phyloP scores from a whole-genome alignment of 306 rosid genomes.

The Myrica gale region DNA sequence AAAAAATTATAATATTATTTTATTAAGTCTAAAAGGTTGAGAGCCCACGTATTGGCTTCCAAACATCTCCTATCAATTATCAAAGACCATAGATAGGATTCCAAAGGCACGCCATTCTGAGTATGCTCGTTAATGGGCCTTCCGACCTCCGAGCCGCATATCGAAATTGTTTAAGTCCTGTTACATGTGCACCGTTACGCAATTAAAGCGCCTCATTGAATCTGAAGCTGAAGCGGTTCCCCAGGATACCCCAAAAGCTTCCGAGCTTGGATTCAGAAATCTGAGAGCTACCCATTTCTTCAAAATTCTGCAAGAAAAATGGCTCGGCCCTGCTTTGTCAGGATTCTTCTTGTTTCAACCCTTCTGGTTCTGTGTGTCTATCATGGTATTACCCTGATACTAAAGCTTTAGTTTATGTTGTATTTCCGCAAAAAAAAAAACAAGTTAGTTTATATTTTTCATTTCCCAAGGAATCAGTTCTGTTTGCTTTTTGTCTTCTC shows the following conservation, averaged over 20 bases:
- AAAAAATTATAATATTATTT: too few species aligned
- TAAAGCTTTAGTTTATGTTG: neutral
- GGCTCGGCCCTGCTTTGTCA: conserved; percentile 50
- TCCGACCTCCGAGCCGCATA: neutral
- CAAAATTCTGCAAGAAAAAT: conserved; percentile 28
- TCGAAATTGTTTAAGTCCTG: neutral
- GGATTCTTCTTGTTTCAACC: conserved; percentile 42
- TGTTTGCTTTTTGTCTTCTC: neutral
- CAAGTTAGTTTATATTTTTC: neutral
- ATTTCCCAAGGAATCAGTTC: neutral
- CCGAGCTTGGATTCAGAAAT: conserved; percentile 10
- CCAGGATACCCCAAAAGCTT: conserved; percentile 14
- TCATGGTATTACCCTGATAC: conserved; percentile 34
- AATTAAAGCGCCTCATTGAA: conserved; percentile 33
- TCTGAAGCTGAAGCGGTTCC: conserved; percentile 40
- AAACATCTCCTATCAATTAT: too few species aligned
- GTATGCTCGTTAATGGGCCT: neutral
- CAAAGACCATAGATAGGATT: neutral
- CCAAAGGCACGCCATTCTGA: neutral
- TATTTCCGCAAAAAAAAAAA: too few species aligned
- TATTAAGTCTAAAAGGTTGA: too few species aligned
- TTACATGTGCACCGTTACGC: conserved; percentile 9
- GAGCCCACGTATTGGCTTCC: too few species aligned
- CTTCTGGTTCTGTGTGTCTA: conserved; percentile 49
- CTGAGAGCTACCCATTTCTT: conserved; percentile 31